Base-by-base conservation (phyloP, 495 filamentous ascomycete species). In the Xylaria flabelliformis region DNA sequence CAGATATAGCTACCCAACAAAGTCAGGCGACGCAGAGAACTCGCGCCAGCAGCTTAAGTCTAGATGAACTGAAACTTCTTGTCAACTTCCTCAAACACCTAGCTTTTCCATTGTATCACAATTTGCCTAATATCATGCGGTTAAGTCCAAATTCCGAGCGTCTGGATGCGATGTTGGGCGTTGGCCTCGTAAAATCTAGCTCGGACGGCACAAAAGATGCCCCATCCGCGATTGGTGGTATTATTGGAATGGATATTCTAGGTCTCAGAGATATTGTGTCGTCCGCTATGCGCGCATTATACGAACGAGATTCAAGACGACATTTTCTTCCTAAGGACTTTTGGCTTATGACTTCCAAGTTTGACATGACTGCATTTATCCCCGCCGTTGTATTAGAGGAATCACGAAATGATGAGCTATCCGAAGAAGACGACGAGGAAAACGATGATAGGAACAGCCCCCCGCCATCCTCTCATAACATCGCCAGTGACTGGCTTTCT, bases 351-450 rank as follows among this genome's bases (percentile, higher is more conserved):
- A 97, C 92, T 1, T 89, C 89, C 39, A 91, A 90, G 21, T 94
- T 98, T 73, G 91, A 97, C 75, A 97, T 98, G 93, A 91, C 93
- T 53, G 89, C 91, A 0, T 98, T 99, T 73, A 95, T 97, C 62
- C 83, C 89, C 19, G 89, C 92, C 7, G 97, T 99, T 3, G 93
- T 98, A 6, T 82, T 88, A 56, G 96, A 99, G 80, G 94, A 98
- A 78, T 91, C 97, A 80, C 90, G 88, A 70, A 88, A 93, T 70
- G 72, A 76, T 39, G 58, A 74, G 39, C 56, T 73, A 67, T 64
- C 69, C 67, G 76, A 82, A 48, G 72, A 80, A 48, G 74, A 79
- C 42, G 68, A 76, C 55, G 72, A 78, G n/a, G 64, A 77, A 74
- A 10, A 78, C 21, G n/a, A 70, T 62, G 51, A 78, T 73, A 34